Percentiles rank a stretch among this genome's conserved stretches.
Conservation (phyloP, 2,329 filamentous ascomycete genomes). For the Pseudocercospora vitis region DNA sequence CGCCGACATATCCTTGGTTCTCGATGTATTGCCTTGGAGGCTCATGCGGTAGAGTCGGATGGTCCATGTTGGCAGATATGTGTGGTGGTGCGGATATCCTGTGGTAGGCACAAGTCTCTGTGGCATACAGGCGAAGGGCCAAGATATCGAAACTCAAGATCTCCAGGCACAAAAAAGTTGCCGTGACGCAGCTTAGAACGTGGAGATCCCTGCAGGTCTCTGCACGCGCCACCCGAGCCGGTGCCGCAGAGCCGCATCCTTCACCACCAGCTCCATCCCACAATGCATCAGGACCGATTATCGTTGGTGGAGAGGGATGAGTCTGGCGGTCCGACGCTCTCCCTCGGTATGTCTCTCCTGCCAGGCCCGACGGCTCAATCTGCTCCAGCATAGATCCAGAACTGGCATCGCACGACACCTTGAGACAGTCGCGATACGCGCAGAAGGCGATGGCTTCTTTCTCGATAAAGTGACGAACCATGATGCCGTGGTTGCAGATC, state of each 20-base stretch:
- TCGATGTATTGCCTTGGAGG: constrained; percentile 36
- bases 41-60: constrained; percentile 25
- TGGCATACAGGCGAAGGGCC: too few relatives aligned
- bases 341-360: constrained; percentile 29
- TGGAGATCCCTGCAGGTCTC: constrained; percentile 6
- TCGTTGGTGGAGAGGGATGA: constrained; percentile 4
- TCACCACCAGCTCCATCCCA: neutral
- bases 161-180: constrained; percentile 18
- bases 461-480: constrained; percentile 1
- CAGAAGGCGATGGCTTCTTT: constrained; percentile 23
- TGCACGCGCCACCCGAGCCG: neutral
- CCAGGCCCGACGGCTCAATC: constrained; percentile 23
- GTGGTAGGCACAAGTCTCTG: neutral
- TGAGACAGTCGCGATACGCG: constrained; percentile 17
- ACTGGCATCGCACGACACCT: constrained; percentile 18
- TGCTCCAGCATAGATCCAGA: constrained; percentile 22
- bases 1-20: constrained; percentile 36
- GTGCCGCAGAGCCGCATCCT: neutral
- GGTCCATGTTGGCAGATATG: neutral
- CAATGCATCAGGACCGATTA: neutral
- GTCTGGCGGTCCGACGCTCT: constrained; percentile 25
- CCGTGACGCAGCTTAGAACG: too few relatives aligned
- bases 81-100: neutral
- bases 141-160: too few relatives aligned
- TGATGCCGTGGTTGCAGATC: neutral